phyloP scores from a whole-genome alignment of 345 rosid genomes.

The Gossypium bickii region DNA sequence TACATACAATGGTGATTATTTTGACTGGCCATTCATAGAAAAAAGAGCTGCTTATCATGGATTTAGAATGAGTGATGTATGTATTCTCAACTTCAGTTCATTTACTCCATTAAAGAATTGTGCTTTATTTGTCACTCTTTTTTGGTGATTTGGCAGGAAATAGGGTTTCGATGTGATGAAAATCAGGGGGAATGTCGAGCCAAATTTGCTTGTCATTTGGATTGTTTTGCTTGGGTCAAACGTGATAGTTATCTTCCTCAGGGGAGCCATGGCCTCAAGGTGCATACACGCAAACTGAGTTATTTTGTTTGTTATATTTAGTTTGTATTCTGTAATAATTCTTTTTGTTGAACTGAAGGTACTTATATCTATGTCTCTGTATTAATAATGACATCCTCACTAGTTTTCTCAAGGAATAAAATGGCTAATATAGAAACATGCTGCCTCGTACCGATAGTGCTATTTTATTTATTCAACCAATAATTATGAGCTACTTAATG shows the following conservation, averaged over 20 bases:
- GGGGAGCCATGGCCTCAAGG: constrained; percentile 98
- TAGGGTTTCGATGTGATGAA: constrained; percentile 83
- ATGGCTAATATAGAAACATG: not conserved
- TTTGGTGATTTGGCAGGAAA: constrained; percentile 45
- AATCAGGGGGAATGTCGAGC: constrained; percentile 96
- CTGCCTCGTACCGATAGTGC: not conserved
- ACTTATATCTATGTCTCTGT: constrained; percentile 1
- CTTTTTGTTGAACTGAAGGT: constrained; percentile 15
- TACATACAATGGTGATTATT: constrained; percentile 90
- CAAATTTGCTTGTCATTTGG: constrained; percentile 90
- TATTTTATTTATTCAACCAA: not conserved
- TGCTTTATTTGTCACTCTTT: constrained; percentile 9
- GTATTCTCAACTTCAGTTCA: constrained; percentile 18
- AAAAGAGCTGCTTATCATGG: constrained; percentile 89
- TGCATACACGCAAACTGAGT: constrained; percentile 24
- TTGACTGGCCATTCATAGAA: constrained; percentile 98
- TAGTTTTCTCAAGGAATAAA: not conserved
- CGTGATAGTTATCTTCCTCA: constrained; percentile 99
- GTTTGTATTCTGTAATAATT: constrained; percentile 11
- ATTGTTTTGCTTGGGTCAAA: constrained; percentile 99
- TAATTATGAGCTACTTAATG: not conserved
- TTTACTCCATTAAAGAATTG: not conserved
- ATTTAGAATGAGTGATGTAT: constrained; percentile 75
- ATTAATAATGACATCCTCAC: not conserved
- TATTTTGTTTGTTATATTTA: constrained; percentile 4